Conservation (phyloP, 1,139 yeast genomes). For the Zygosaccharomyces sapae region DNA sequence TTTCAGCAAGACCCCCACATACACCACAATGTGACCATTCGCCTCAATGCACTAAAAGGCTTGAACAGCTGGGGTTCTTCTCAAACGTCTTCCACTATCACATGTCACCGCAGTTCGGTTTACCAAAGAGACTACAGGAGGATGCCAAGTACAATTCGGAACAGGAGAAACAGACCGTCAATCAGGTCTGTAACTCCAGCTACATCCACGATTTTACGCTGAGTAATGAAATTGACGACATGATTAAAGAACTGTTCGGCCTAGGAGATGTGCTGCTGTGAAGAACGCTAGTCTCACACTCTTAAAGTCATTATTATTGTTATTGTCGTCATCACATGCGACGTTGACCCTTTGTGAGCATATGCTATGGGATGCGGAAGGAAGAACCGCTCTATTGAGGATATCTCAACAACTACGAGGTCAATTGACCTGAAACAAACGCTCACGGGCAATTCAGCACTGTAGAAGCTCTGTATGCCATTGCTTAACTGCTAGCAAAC, state of each 20-base stretch:
- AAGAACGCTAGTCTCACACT: too few relatives aligned
- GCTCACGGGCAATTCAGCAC: not conserved
- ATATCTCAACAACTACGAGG: not conserved
- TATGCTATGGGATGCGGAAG: not conserved
- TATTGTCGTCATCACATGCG: not conserved
- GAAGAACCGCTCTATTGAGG: not conserved
- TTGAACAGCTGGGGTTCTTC: constrained; percentile 25
- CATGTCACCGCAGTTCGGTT: constrained; percentile 27
- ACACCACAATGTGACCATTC: constrained; percentile 11
- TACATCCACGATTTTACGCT: constrained; percentile 36
- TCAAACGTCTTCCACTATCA: constrained; percentile 24
- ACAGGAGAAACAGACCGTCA: constrained; percentile 24
- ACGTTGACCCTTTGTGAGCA: not conserved
- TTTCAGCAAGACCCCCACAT: constrained; percentile 1
- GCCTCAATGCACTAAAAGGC: constrained; percentile 14
- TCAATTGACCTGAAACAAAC: not conserved
- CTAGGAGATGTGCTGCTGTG: constrained; percentile 5
- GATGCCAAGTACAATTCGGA: constrained; percentile 25
- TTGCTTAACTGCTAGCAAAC: not conserved
- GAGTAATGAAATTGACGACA: constrained; percentile 36
- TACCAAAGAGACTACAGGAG: constrained; percentile 28
- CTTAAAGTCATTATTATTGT: not conserved
- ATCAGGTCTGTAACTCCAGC: constrained; percentile 26
- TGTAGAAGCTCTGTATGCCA: not conserved
- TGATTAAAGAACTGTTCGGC: constrained; percentile 35